Percentiles rank a stretch among this genome's conserved stretches.
phyloP scores from a whole-genome alignment of 2,329 filamentous ascomycete species.

The Alternaria triticina region DNA sequence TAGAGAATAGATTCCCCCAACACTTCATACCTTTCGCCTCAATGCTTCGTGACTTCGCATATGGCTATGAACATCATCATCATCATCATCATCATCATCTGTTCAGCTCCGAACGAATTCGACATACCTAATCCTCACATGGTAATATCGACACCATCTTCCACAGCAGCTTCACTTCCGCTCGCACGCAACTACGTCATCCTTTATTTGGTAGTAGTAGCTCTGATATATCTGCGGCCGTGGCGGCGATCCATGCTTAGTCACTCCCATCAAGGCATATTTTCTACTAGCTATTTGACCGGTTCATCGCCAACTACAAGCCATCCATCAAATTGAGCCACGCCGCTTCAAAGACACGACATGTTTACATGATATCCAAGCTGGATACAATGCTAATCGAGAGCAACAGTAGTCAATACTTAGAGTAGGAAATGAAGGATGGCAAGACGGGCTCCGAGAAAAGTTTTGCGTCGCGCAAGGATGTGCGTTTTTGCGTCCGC shows the following conservation, averaged over 20 bases:
- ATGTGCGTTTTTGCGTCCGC: too few species aligned
- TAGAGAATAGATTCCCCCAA: constrained; percentile 1
- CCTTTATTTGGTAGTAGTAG: background rate
- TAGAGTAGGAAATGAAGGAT: background rate
- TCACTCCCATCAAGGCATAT: background rate
- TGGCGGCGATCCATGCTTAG: background rate
- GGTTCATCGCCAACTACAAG: background rate
- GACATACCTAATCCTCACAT: background rate
- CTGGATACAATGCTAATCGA: background rate
- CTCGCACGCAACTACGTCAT: background rate
- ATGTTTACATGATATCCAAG: background rate
- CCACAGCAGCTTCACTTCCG: background rate
- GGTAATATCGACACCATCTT: background rate
- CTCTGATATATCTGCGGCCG: too few species aligned
- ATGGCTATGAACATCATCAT: background rate
- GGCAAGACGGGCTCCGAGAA: too few species aligned
- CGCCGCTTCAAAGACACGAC: background rate
- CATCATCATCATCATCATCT: background rate
- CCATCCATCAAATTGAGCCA: background rate
- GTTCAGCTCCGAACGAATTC: background rate
- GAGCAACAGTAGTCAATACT: background rate
- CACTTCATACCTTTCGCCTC: background rate
- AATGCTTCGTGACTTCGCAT: background rate
- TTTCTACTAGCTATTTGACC: background rate
- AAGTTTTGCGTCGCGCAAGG: too few species aligned